Evolutionary conservation across 2,329 filamentous ascomycete genomes (phyloP).

Genomic region (Sphaerulina vaccinii): DNA sequence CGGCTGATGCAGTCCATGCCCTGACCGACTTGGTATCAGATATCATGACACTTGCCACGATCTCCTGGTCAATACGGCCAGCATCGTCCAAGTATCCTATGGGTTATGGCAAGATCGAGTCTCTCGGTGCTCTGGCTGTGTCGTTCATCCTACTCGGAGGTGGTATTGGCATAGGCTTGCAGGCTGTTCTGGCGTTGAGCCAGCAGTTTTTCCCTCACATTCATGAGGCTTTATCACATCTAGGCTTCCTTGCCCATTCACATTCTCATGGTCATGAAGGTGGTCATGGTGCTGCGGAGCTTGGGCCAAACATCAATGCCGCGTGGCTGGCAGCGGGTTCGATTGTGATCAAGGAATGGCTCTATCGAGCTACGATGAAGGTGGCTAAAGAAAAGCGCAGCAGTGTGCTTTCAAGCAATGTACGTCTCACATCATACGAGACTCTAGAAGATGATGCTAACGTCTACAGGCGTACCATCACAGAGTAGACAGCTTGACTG

Average conservation of each 20-base stretch:
- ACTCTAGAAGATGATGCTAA: constrained; percentile 5
- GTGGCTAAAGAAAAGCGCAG: constrained; percentile 91
- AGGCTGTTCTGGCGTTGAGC: constrained; percentile 59
- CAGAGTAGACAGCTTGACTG: constrained; percentile 91
- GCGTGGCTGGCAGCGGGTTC: constrained; percentile 91
- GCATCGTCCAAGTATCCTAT: constrained; percentile 81
- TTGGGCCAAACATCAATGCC: constrained; percentile 81
- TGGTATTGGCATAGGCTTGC: constrained; percentile 83
- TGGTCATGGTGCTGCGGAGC: constrained; percentile 59
- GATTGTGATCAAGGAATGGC: constrained; percentile 91
- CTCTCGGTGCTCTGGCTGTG: constrained; percentile 86
- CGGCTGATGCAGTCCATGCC: constrained; percentile 89
- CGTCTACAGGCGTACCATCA: constrained; percentile 68
- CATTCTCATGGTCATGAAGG: constrained; percentile 59
- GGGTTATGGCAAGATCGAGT: constrained; percentile 98
- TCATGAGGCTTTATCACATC: constrained; percentile 43
- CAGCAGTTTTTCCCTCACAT: constrained; percentile 51
- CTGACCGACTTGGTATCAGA: constrained; percentile 94
- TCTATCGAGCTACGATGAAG: constrained; percentile 98
- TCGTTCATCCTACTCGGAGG: constrained; percentile 86
- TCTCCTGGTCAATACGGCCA: constrained; percentile 86
- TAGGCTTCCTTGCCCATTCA: constrained; percentile 51
- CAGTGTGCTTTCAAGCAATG: constrained; percentile 92
- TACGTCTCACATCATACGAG: constrained; percentile 6
- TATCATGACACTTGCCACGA: constrained; percentile 87